A percentile compares a stretch with the other conserved stretches of the same genome.
Evolutionary conservation across 306 rosid species (phyloP).

Genomic region (Boehmeria nivea): DNA sequence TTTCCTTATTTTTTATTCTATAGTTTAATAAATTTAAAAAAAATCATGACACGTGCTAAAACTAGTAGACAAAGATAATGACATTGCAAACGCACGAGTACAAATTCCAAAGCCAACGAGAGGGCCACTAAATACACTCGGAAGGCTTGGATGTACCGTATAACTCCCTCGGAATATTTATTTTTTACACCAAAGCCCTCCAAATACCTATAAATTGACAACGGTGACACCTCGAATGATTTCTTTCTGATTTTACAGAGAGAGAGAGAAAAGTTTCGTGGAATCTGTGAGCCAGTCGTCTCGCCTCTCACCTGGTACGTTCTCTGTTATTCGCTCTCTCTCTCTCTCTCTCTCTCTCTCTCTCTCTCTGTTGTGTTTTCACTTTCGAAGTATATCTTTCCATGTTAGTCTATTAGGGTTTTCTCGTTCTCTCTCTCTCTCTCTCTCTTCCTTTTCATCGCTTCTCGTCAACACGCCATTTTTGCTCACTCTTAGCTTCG

Average conservation of each 20-base stretch:
- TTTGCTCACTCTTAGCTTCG: background rate
- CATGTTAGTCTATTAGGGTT: constrained; percentile 29
- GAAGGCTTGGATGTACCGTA: too few species aligned
- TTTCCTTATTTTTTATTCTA: too few species aligned
- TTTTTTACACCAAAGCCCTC: background rate
- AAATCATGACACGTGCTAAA: too few species aligned
- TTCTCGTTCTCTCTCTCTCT: background rate
- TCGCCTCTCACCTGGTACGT: constrained; percentile 27
- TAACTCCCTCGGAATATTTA: too few species aligned
- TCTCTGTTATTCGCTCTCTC: background rate
- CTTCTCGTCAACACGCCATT: too few species aligned
- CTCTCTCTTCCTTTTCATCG: background rate
- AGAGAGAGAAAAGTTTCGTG: constrained; percentile 8
- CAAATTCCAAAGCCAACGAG: too few species aligned
- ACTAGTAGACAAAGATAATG: too few species aligned
- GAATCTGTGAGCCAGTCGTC: constrained; percentile 24
- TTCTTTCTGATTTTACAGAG: background rate
- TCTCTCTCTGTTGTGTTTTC: background rate
- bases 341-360: background rate
- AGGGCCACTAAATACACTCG: too few species aligned
- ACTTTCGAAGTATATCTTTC: too few species aligned
- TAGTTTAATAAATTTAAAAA: too few species aligned
- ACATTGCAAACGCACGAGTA: too few species aligned
- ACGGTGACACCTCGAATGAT: background rate
- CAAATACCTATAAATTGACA: constrained; percentile 30